A percentile compares a stretch with the other conserved stretches of the same genome.
Conservation (phyloP, 2,329 filamentous ascomycete genomes). For the Diaporthe destruens region DNA sequence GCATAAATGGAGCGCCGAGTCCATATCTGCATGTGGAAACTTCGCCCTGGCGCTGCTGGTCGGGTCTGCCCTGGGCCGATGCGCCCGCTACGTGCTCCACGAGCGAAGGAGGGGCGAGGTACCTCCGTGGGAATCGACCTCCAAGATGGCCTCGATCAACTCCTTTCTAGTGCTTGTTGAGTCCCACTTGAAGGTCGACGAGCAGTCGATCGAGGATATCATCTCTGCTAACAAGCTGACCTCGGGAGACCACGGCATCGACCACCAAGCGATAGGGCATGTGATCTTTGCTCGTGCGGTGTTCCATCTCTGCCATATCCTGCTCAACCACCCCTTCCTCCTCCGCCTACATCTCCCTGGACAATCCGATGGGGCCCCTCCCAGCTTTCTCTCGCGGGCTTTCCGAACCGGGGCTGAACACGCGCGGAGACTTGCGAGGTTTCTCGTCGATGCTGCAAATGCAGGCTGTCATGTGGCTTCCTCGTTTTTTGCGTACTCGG, state of each 20-base stretch:
- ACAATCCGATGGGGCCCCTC: neutral
- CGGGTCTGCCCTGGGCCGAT: neutral
- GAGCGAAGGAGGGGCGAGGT: neutral
- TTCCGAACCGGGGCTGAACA: constrained; percentile 1
- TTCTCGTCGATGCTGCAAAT: neutral
- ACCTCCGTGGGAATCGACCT: neutral
- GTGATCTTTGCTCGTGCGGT: neutral
- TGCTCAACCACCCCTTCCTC: constrained; percentile 6
- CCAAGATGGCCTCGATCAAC: neutral
- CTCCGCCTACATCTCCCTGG: neutral
- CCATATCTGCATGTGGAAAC: neutral
- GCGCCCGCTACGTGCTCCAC: constrained; percentile 7
- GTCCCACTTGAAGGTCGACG: neutral
- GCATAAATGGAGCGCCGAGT: neutral
- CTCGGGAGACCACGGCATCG: neutral
- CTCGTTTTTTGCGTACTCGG: constrained; percentile 2
- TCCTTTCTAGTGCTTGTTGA: constrained; percentile 1
- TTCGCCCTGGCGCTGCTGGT: neutral
- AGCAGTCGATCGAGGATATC: neutral
- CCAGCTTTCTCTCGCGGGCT: constrained; percentile 4
- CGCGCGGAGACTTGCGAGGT: neutral
- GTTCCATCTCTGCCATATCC: constrained; percentile 2
- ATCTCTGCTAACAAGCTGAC: neutral
- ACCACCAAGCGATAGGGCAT: neutral
- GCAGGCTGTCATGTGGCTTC: neutral